These are phyloP conservation scores for Boletus rufocinnamomeus DNA, from an alignment of 768 basidiomycete species.

Conservation along the genomic window DNA sequence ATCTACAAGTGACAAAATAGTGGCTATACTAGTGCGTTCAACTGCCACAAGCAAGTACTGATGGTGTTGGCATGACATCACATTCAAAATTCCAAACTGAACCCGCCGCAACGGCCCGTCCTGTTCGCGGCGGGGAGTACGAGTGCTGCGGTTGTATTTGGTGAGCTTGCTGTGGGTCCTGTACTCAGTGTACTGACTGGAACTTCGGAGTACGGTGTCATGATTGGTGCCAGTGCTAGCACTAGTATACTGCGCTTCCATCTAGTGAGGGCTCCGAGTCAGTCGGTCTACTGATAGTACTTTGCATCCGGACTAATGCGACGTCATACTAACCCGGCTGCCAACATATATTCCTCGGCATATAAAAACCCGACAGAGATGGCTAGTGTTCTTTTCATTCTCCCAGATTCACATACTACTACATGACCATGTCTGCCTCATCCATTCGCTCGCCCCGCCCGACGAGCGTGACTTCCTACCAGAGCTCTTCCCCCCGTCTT, in stretches of 20 bases:
- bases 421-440: conserved; percentile 8
- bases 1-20: no score
- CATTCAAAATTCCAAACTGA: conserved; percentile 10
- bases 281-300: neutral
- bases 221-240: neutral
- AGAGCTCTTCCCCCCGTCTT: conserved; percentile 18
- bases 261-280: neutral
- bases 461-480: conserved; percentile 6
- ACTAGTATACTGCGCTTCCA: neutral
- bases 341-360: conserved; percentile 5
- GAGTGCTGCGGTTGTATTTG: neutral
- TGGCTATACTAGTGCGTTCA: no score
- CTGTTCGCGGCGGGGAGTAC: neutral
- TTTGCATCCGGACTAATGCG: neutral
- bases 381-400: no score
- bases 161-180: conserved; percentile 6
- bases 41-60: no score
- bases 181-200: neutral
- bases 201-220: neutral
- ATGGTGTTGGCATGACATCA: neutral
- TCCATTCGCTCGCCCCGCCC: conserved; percentile 17
- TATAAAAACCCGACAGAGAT: conserved; percentile 15
- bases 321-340: conserved; percentile 15
- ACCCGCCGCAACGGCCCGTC: neutral
- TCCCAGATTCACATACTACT: neutral